These are phyloP conservation scores for Allium cepa DNA, from an alignment of 106 monocot genomes.

Conservation along the genomic window DNA sequence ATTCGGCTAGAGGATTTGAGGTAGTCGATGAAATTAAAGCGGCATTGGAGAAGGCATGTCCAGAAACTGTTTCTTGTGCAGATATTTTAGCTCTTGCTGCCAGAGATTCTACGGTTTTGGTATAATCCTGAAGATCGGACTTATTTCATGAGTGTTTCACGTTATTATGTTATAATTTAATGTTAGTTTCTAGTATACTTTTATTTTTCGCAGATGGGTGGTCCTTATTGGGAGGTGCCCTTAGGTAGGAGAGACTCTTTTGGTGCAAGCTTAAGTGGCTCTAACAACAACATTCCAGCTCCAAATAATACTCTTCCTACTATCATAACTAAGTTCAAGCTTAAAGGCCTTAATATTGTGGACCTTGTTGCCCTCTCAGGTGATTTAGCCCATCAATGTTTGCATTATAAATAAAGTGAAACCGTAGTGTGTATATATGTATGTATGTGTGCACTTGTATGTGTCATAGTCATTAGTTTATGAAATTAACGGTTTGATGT, in stretches of 20 bases:
- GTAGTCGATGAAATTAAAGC: conserved; percentile 4
- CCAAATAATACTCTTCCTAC: conserved; percentile 9
- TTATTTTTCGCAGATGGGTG: conserved; percentile 1
- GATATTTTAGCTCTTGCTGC: conserved; percentile 9
- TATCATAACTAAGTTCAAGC: conserved; percentile 12
- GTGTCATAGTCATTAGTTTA: too few species aligned
- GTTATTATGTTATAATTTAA: too few species aligned
- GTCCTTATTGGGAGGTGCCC: conserved; percentile 13
- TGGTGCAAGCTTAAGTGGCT: conserved; percentile 12
- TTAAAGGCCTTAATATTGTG: conserved; percentile 5
- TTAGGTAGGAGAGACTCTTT: conserved; percentile 16
- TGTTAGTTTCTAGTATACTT: too few species aligned
- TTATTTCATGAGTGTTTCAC: too few species aligned
- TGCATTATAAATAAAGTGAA: too few species aligned
- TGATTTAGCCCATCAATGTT: not conserved
- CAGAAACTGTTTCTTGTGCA: conserved; percentile 2
- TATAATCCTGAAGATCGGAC: not conserved
- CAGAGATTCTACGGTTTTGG: not conserved
- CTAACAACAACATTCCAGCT: conserved; percentile 7
- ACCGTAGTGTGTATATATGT: too few species aligned
- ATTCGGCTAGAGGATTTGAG: conserved; percentile 10
- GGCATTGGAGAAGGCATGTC: conserved; percentile 8
- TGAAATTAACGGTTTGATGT: too few species aligned
- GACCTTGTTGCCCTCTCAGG: conserved; percentile 15
- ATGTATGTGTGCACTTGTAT: too few species aligned